A percentile compares a stretch with the other conserved stretches of the same genome.
phyloP scores from a whole-genome alignment of 2,329 filamentous ascomycete genomes.

The Arthrobotrys pseudoclavata region DNA sequence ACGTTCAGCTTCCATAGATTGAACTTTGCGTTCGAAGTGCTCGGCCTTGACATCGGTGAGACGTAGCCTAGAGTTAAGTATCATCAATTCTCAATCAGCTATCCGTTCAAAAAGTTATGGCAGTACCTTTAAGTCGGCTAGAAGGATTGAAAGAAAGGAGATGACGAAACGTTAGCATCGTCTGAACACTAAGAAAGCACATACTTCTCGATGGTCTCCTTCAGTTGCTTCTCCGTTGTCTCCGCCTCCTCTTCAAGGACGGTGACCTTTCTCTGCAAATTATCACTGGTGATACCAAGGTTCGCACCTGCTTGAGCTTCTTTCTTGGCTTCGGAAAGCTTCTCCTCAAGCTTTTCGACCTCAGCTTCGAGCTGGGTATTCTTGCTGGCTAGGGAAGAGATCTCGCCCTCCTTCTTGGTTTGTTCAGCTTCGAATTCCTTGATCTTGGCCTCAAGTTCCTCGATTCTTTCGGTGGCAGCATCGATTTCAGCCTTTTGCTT shows the following conservation, averaged over 20 bases:
- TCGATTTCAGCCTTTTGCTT: conserved; percentile 72
- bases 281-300: conserved; percentile 90
- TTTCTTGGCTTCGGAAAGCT: conserved; percentile 88
- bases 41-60: conserved; percentile 99
- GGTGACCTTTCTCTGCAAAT: conserved; percentile 90
- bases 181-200: conserved; percentile 57
- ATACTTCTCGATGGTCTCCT: conserved; percentile 98
- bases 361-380: conserved; percentile 90
- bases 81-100: conserved; percentile 59
- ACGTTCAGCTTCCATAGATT: conserved; percentile 90
- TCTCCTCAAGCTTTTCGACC: conserved; percentile 89
- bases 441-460: conserved; percentile 88
- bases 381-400: conserved; percentile 95
- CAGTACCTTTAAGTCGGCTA: conserved; percentile 39
- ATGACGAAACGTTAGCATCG: conserved; percentile 32
- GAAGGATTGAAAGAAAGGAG: conserved; percentile 6
- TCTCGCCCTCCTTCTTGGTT: conserved; percentile 96
- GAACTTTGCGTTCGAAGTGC: conserved; percentile 99
- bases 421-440: conserved; percentile 95
- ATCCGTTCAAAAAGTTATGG: conserved; percentile 2
- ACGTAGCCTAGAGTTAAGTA: conserved; percentile 78
- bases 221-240: conserved; percentile 93
- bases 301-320: conserved; percentile 83
- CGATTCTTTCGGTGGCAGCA: conserved; percentile 84
- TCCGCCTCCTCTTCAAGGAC: conserved; percentile 98